phyloP scores from a whole-genome alignment of 345 rosid species.

The Cardamine chenopodiifolia region DNA sequence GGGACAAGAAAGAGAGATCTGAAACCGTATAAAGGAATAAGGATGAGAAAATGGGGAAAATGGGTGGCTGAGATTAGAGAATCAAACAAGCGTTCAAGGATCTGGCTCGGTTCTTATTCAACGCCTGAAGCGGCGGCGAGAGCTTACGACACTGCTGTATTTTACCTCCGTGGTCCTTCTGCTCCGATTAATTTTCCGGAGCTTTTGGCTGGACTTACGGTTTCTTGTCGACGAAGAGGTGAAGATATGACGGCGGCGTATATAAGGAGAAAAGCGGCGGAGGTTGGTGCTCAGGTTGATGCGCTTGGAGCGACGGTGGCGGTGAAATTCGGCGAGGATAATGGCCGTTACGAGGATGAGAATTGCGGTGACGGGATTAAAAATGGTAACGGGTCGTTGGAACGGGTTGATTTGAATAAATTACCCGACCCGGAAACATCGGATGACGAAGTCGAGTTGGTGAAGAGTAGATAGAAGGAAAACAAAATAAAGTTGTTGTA shows the following conservation, averaged over 20 bases:
- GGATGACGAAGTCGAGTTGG: conserved; percentile 51
- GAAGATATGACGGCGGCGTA: conserved; percentile 81
- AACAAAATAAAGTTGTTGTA: neutral
- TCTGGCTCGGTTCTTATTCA: conserved; percentile 96
- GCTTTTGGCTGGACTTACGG: conserved; percentile 44
- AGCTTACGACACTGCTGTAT: conserved; percentile 96
- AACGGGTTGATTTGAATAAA: conserved; percentile 88
- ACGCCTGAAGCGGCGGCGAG: conserved; percentile 94
- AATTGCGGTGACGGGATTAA: neutral
- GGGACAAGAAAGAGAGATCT: conserved; percentile 49
- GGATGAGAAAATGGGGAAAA: conserved; percentile 99
- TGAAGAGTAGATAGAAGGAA: conserved; percentile 30
- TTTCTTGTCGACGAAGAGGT: conserved; percentile 4
- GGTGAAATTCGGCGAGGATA: conserved; percentile 32
- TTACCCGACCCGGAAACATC: conserved; percentile 88
- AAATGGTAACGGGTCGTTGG: conserved; percentile 46
- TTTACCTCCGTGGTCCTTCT: conserved; percentile 85
- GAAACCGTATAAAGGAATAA: conserved; percentile 79
- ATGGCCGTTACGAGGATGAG: too few relatives aligned
- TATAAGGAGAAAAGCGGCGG: conserved; percentile 87
- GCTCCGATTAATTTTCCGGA: conserved; percentile 95
- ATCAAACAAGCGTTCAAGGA: conserved; percentile 91
- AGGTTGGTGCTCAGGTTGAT: conserved; percentile 92
- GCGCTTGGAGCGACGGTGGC: conserved; percentile 60
- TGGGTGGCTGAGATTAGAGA: conserved; percentile 99